These are phyloP conservation scores for Inonotus hispidus DNA, from an alignment of 1,284 basidiomycete species.

Conservation along the genomic window DNA sequence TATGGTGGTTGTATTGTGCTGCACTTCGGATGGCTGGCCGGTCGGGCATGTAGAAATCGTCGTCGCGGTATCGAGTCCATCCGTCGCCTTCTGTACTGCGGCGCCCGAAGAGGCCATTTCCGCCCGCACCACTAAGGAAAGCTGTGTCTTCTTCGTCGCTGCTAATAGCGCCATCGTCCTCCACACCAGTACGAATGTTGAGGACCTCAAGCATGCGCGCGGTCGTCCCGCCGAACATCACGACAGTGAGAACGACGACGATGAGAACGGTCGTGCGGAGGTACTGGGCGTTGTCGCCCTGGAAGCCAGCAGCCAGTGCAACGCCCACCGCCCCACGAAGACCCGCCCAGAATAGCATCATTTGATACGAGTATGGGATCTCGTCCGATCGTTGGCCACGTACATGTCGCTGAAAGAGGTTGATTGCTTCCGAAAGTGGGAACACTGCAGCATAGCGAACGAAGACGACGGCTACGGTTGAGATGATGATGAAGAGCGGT, in stretches of 20 bases:
- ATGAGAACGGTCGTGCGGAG: slow-evolving; percentile 93
- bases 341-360: slow-evolving; percentile 99
- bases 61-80: slow-evolving; percentile 44
- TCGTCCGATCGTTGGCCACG: slow-evolving; percentile 84
- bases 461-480: slow-evolving; percentile 86
- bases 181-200: slow-evolving; percentile 94
- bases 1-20: slow-evolving; percentile 53
- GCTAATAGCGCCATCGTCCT: slow-evolving; percentile 81
- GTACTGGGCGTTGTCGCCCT: slow-evolving; percentile 85
- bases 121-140: slow-evolving; percentile 19
- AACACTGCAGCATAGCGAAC: slow-evolving; percentile 97
- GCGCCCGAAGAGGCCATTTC: slow-evolving; percentile 26
- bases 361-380: slow-evolving; percentile 91
- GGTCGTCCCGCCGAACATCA: slow-evolving; percentile 96
- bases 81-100: slow-evolving; percentile 25
- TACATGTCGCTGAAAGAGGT: slow-evolving; percentile 80
- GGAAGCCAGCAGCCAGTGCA: slow-evolving; percentile 92
- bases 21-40: slow-evolving; percentile 25
- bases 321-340: slow-evolving; percentile 95
- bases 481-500: slow-evolving; percentile 90
- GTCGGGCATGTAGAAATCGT: slow-evolving; percentile 45
- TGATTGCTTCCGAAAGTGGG: slow-evolving; percentile 94
- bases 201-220: slow-evolving; percentile 95
- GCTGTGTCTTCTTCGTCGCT: slow-evolving; percentile 71
- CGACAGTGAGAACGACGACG: slow-evolving; percentile 92